phyloP scores from a whole-genome alignment of 2,329 filamentous ascomycete species.

The Trichoderma arundinaceum region DNA sequence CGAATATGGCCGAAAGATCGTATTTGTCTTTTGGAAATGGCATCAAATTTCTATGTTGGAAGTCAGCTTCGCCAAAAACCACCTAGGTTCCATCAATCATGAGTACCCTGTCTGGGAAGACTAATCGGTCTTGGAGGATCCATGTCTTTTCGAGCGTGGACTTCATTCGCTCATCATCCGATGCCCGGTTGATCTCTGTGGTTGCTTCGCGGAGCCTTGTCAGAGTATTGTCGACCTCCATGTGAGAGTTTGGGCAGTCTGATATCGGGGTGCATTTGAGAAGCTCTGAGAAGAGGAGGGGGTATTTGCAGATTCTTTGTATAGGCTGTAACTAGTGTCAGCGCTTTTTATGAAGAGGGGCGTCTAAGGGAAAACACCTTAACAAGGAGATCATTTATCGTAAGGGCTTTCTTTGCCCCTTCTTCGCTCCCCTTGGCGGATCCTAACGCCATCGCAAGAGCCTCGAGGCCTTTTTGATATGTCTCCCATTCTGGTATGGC shows the following conservation, averaged over 20 bases:
- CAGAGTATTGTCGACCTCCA: slow-evolving; percentile 76
- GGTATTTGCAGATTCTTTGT: slow-evolving; percentile 90
- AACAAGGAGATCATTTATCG: slow-evolving; percentile 84
- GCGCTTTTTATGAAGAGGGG: not conserved
- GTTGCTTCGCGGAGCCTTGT: slow-evolving; percentile 75
- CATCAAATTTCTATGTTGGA: slow-evolving; percentile 52
- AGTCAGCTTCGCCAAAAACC: not conserved
- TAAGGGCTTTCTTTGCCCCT: slow-evolving; percentile 75
- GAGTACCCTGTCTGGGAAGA: slow-evolving; percentile 73
- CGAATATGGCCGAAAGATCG: slow-evolving; percentile 79
- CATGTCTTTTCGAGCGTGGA: slow-evolving; percentile 79
- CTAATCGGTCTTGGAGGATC: slow-evolving; percentile 80
- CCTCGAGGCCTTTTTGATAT: slow-evolving; percentile 85
- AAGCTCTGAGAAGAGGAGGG: slow-evolving; percentile 82
- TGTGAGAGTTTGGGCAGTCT: slow-evolving; percentile 83
- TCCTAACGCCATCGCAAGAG: slow-evolving; percentile 74
- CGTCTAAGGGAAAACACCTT: slow-evolving; percentile 63
- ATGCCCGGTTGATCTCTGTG: slow-evolving; percentile 81
- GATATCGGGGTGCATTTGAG: slow-evolving; percentile 80
- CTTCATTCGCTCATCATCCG: slow-evolving; percentile 73
- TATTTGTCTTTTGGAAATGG: slow-evolving; percentile 67
- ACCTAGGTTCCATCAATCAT: not conserved
- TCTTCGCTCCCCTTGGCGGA: slow-evolving; percentile 69
- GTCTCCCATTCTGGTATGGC: slow-evolving; percentile 75
- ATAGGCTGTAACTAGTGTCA: slow-evolving; percentile 68